Conservation (phyloP, 495 filamentous ascomycete genomes). For the Daldinia grandis region DNA sequence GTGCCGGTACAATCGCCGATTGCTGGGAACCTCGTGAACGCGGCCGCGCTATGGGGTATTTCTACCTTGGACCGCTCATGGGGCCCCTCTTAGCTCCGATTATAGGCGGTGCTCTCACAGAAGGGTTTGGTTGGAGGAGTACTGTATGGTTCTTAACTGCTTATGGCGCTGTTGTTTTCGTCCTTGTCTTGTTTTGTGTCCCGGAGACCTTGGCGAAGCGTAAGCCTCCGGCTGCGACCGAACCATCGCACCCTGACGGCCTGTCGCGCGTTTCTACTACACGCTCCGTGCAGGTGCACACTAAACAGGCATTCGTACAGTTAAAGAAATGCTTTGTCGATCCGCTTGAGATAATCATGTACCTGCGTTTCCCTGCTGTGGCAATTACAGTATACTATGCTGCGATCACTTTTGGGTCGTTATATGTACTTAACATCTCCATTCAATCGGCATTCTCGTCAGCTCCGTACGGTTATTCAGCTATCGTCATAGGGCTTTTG, state of each 20-base stretch:
- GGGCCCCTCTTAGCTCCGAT: constrained; percentile 88
- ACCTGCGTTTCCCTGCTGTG: constrained; percentile 83
- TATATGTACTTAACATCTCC: constrained; percentile 90
- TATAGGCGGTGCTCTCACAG: constrained; percentile 78
- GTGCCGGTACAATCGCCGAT: constrained; percentile 92
- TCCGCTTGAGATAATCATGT: constrained; percentile 79
- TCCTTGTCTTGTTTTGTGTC: constrained; percentile 71
- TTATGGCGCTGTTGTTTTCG: constrained; percentile 72
- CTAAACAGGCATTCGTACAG: constrained; percentile 60
- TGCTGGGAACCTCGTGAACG: constrained; percentile 85
- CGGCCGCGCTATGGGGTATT: constrained; percentile 89
- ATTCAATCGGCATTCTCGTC: constrained; percentile 77
- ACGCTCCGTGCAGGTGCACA: constrained; percentile 65
- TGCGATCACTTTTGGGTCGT: constrained; percentile 78
- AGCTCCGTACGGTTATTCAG: constrained; percentile 76
- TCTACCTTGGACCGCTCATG: constrained; percentile 88
- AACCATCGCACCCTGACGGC: not conserved
- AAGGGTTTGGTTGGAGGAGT: constrained; percentile 80
- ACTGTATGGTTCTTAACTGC: constrained; percentile 87
- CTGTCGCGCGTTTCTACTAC: constrained; percentile 69
- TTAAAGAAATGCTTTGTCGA: constrained; percentile 78
- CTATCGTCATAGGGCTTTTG: constrained; percentile 77
- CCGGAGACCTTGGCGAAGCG: constrained; percentile 70
- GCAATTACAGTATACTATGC: constrained; percentile 83
- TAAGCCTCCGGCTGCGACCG: constrained; percentile 6